Evolutionary conservation across 1,139 yeast genomes (phyloP), one percentile per base, ranked within the genome.

Genomic region (Candida anutae): DNA sequence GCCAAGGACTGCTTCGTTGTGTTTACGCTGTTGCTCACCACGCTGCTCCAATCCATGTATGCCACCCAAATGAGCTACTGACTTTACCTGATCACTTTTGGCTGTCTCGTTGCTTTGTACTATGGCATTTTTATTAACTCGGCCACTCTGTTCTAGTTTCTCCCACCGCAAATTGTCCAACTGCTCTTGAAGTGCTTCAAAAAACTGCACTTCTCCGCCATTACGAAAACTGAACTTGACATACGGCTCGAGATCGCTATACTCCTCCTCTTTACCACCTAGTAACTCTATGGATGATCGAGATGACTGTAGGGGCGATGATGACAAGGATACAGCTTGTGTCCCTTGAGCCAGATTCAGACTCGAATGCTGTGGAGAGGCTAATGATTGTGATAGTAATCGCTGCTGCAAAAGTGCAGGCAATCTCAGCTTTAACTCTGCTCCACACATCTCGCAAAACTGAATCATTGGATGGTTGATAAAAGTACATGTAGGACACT

Each of bases 391-490:
- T n/a, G n/a, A n/a, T n/a, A n/a, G n/a, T n/a, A n/a, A n/a, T n/a
- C n/a, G n/a, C n/a, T n/a, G n/a, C n/a, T n/a, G n/a, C n/a, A n/a
- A n/a, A n/a, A n/a, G n/a, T n/a, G n/a, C n/a, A n/a, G n/a, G n/a
- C n/a, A n/a, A n/a, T n/a, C n/a, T n/a, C 24, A 15, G 16, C 27
- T 40, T 44, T 25, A 83, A 56, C 25, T 69, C 65, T 0, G 79
- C 62, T 0, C 95, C 95, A 56, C 97, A 90, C 48, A 90, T 69
- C 50, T 90, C 98, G 50, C 98, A 90, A 37, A 62, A 66, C 26
- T 67, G 58, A 62, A 90, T 58, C 4, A 83, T 73, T 0, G 88
- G 82, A 50, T 88, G 95, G 48, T 90, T 90, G 11, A 74, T 59
- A 45, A 88, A 90, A 0, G 97, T 90, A 45, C 97, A 90, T 25